Evolutionary conservation across 768 basidiomycete species (phyloP).

Genomic region (Auricularia sp.): DNA sequence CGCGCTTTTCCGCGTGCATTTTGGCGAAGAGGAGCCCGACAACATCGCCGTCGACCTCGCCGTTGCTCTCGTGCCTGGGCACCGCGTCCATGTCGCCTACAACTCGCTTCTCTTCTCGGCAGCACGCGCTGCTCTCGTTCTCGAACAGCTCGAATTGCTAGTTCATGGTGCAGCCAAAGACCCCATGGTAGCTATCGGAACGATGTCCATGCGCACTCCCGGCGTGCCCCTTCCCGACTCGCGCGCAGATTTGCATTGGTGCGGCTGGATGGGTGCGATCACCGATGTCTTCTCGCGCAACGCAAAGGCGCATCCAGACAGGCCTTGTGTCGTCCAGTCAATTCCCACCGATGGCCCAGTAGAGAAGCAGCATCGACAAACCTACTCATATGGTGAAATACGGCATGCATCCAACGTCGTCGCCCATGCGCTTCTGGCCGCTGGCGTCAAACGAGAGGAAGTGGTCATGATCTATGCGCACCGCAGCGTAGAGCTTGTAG

Average conservation of each 20-base stretch:
- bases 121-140: conserved; percentile 61
- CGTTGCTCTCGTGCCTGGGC: conserved; percentile 48
- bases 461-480: conserved; percentile 98
- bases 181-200: conserved; percentile 62
- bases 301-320: conserved; percentile 66
- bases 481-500: conserved; percentile 89
- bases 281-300: conserved; percentile 90
- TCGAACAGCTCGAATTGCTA: conserved; percentile 78
- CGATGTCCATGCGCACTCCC: conserved; percentile 69
- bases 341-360: conserved; percentile 28
- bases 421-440: conserved; percentile 78
- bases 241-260: conserved; percentile 86
- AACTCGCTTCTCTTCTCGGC: conserved; percentile 90
- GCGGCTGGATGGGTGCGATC: conserved; percentile 94
- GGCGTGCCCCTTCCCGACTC: conserved; percentile 66
- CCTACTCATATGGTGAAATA: conserved; percentile 73
- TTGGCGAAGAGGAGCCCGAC: conserved; percentile 85
- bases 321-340: conserved; percentile 84
- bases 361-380: conserved; percentile 41
- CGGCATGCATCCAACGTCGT: conserved; percentile 80
- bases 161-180: conserved; percentile 60
- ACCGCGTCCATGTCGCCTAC: conserved; percentile 69
- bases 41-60: conserved; percentile 89
- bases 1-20: conserved; percentile 88
- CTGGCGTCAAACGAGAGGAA: conserved; percentile 84